A percentile compares a stretch with the other conserved stretches of the same genome.
Evolutionary conservation across 176 grass and related monocot species (phyloP).

Genomic region (Phoenix dactylifera): DNA sequence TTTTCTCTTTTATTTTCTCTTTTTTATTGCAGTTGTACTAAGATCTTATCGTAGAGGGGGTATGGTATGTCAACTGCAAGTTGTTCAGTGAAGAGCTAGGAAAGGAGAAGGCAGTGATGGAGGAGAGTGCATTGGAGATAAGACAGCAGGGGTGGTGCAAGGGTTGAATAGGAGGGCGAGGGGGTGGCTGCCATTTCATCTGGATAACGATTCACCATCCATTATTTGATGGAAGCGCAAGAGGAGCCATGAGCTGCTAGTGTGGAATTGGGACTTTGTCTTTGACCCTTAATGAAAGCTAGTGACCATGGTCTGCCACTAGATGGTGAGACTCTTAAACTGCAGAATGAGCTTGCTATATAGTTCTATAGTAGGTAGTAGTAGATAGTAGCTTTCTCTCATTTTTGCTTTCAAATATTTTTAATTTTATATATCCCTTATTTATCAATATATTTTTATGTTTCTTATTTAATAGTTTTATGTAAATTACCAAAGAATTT

Average conservation of each 20-base stretch:
- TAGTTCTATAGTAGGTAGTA: too few relatives aligned
- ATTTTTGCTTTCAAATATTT: too few relatives aligned
- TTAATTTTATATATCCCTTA: too few relatives aligned
- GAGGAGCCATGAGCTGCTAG: slow-evolving; percentile 8
- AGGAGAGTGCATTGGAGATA: neutral
- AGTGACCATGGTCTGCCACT: neutral
- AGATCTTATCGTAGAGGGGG: slow-evolving; percentile 10
- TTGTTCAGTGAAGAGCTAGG: neutral
- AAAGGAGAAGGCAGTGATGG: neutral
- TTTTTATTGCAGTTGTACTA: too few relatives aligned
- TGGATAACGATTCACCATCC: slow-evolving; percentile 16
- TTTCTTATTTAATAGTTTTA: too few relatives aligned
- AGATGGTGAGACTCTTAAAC: neutral
- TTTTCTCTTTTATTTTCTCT: too few relatives aligned
- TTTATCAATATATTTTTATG: too few relatives aligned
- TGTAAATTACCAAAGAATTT: too few relatives aligned
- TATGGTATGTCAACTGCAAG: slow-evolving; percentile 6
- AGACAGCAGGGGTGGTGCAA: too few relatives aligned
- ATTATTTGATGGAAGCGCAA: slow-evolving; percentile 16
- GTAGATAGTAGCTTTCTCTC: too few relatives aligned
- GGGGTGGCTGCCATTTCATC: neutral
- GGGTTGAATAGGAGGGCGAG: neutral
- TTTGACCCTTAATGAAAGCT: slow-evolving; percentile 6
- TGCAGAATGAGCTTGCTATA: neutral
- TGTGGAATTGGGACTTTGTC: slow-evolving; percentile 7